Conservation (phyloP, 2,329 filamentous ascomycete species). For the Aspergillus pseudoglaucus region DNA sequence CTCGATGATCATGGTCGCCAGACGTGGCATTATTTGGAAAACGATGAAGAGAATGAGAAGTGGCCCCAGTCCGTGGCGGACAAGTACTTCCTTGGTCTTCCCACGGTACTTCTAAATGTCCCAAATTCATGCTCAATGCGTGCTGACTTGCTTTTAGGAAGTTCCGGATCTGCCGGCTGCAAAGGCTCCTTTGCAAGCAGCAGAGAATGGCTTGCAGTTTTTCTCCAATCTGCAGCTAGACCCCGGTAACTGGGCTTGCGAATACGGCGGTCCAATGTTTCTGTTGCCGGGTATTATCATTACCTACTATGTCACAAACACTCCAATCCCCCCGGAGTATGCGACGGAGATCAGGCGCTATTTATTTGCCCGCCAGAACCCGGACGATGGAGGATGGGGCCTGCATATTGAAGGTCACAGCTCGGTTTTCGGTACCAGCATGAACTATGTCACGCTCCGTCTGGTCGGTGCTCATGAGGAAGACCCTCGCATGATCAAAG, state of each 20-base stretch:
- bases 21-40: slow-evolving; percentile 84
- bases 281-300: slow-evolving; percentile 79
- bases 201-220: slow-evolving; percentile 76
- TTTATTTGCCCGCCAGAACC: slow-evolving; percentile 74
- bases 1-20: slow-evolving; percentile 76
- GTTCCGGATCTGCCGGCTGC: slow-evolving; percentile 66
- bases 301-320: slow-evolving; percentile 82
- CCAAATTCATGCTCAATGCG: background rate
- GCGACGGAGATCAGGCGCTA: slow-evolving; percentile 89
- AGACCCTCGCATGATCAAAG: slow-evolving; percentile 77
- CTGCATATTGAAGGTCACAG: slow-evolving; percentile 91
- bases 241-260: slow-evolving; percentile 90
- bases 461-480: slow-evolving; percentile 78
- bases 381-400: slow-evolving; percentile 92
- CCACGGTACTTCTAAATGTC: slow-evolving; percentile 54
- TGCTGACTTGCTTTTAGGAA: slow-evolving; percentile 46
- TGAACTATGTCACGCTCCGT: slow-evolving; percentile 80
- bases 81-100: slow-evolving; percentile 76
- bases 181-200: slow-evolving; percentile 67
- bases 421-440: slow-evolving; percentile 77
- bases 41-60: slow-evolving; percentile 60
- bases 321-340: slow-evolving; percentile 71
- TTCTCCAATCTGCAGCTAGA: slow-evolving; percentile 84
- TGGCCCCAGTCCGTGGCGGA: slow-evolving; percentile 91
- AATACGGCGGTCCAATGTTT: slow-evolving; percentile 98